Conservation (phyloP, 2,329 filamentous ascomycete genomes). For the Lecanicillium sp. region DNA sequence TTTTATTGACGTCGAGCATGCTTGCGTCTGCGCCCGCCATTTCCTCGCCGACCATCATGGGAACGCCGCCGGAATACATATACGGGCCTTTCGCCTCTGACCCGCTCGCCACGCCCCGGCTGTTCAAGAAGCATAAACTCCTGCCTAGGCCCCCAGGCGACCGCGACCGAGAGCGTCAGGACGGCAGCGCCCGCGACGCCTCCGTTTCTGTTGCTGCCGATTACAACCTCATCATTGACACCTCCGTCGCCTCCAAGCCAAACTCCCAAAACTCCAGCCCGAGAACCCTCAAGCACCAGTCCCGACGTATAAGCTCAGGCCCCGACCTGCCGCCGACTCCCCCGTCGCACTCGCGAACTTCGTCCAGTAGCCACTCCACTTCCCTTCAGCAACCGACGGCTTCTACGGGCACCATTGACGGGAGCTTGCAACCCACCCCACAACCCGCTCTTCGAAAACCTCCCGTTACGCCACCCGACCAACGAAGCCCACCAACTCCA, state of each 20-base stretch:
- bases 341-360: slow-evolving; percentile 51
- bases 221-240: slow-evolving; percentile 18
- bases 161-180: slow-evolving; percentile 13
- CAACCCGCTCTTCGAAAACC: slow-evolving; percentile 23
- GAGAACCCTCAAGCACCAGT: slow-evolving; percentile 32
- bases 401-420: slow-evolving; percentile 28
- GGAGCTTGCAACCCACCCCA: slow-evolving; percentile 29
- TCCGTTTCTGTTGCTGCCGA: slow-evolving; percentile 12
- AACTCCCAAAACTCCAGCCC: slow-evolving; percentile 29
- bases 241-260: slow-evolving; percentile 15
- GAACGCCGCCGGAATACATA: slow-evolving; percentile 19
- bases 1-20: slow-evolving; percentile 15
- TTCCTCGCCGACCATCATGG: slow-evolving; percentile 25
- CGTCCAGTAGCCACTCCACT: slow-evolving; percentile 42
- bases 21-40: slow-evolving; percentile 18
- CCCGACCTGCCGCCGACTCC: slow-evolving; percentile 55
- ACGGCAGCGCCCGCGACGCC: slow-evolving; percentile 16
- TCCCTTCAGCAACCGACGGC: slow-evolving; percentile 33
- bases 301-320: slow-evolving; percentile 33
- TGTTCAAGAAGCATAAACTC: slow-evolving; percentile 39
- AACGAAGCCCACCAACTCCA: slow-evolving; percentile 64
- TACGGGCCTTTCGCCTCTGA: slow-evolving; percentile 18
- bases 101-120: slow-evolving; percentile 22
- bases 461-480: slow-evolving; percentile 55
- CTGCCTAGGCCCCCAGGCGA: slow-evolving; percentile 28